Base-by-base conservation (phyloP, 139 green algal species). In the Tetraselmis striata region DNA sequence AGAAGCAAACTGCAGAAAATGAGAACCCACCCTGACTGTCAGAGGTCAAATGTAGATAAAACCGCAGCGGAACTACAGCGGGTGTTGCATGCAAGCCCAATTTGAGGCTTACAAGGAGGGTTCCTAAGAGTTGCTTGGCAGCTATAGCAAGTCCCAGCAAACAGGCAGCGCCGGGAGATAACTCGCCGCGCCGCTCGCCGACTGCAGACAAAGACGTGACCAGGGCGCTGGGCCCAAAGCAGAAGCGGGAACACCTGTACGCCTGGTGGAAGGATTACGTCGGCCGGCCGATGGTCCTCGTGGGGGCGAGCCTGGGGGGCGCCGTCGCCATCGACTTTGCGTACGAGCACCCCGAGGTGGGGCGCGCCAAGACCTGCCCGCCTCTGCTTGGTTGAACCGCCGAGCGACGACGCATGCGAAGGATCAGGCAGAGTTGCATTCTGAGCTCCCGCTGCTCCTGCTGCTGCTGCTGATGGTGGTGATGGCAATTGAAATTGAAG, bases 261-360 rank as follows among this genome's bases (percentile, higher is more conserved):
- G 86, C 86, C 1, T 98, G 98, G 84, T 91, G 91, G 89, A 83
- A 91, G 78, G 26, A 91, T 5, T 79, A 86, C 27, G 83, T 89
- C 28, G 80, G 85, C n/a, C 59, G 84, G 58, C 93, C 91, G 1
- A 92, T 97, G 79, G 84, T 95, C 23, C 82, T 98, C 32, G 30
- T 95, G 27, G 96, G 96, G 18, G 91, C 91, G 22, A 94, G 85
- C 76, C 80, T 99, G 1, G 96, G 96, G 0, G 97, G 96, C 0
- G 92, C 96, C 0, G 90, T 94, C 1, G 95, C 96, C 0, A 87
- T 98, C 31, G 95, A 99, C 76, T 98, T 98, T 86, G 94, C 96
- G 0, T 32, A 93, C 0, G 32, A 83, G 0, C 88, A 98, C 79
- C 94, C 94, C 11, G 90, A 98, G 82, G 86, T 90, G 82, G 28